phyloP scores from a whole-genome alignment of 768 basidiomycete genomes.

The Phylloporus sp. region DNA sequence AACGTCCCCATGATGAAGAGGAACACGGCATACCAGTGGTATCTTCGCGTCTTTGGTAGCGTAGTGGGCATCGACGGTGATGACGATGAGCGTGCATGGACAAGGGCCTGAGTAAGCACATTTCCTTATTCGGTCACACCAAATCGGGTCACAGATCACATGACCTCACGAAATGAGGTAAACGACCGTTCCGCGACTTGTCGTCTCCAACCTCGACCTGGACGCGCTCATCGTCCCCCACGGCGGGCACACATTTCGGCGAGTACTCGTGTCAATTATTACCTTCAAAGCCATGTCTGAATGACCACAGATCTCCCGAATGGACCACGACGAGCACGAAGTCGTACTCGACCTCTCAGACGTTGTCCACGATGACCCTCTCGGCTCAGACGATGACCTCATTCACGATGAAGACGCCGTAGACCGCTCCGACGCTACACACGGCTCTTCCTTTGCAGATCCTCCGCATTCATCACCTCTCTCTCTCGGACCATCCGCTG shows the following conservation, averaged over 20 bases:
- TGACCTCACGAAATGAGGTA: conserved; percentile 28
- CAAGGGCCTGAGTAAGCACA: not conserved
- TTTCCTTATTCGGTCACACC: conserved; percentile 9
- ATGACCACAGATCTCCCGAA: conserved; percentile 26
- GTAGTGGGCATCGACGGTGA: conserved; percentile 29
- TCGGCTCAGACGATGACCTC: conserved; percentile 50
- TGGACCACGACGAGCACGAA: conserved; percentile 53
- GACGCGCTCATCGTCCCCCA: conserved; percentile 20
- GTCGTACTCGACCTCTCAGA: conserved; percentile 73
- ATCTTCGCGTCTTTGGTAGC: conserved; percentile 51
- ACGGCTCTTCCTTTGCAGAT: conserved; percentile 22
- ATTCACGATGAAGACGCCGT: conserved; percentile 27
- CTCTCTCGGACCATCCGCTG: conserved; percentile 36
- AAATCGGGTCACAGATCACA: conserved; percentile 12
- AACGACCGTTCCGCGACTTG: conserved; percentile 9
- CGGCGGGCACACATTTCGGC: conserved; percentile 17
- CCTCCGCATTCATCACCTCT: conserved; percentile 20
- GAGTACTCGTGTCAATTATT: no score
- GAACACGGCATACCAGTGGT: conserved; percentile 78
- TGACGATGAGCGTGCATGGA: conserved; percentile 5
- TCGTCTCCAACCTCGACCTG: conserved; percentile 13
- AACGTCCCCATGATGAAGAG: conserved; percentile 88
- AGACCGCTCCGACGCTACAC: conserved; percentile 31
- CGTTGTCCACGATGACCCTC: conserved; percentile 76
- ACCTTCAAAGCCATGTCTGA: no score